A percentile compares a stretch with the other conserved stretches of the same genome.
Evolutionary conservation across 2,329 filamentous ascomycete species (phyloP).

Genomic region (Ceratocystis ficicola): DNA sequence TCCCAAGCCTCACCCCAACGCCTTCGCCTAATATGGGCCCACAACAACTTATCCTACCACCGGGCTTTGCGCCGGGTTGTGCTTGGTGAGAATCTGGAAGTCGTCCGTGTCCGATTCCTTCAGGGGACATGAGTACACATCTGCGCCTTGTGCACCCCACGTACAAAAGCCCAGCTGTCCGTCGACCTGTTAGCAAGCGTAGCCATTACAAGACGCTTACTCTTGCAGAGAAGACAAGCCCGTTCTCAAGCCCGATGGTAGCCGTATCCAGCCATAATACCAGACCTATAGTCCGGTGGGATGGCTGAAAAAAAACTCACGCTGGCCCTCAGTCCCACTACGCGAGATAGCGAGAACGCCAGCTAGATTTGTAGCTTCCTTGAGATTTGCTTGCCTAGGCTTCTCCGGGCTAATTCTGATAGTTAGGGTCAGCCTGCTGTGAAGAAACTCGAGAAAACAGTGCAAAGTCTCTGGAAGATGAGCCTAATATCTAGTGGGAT

Average conservation of each 20-base stretch:
- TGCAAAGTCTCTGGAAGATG: constrained; percentile 50
- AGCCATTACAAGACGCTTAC: background rate
- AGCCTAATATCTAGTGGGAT: constrained; percentile 35
- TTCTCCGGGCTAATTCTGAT: constrained; percentile 66
- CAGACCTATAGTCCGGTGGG: background rate
- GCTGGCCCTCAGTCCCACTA: constrained; percentile 50
- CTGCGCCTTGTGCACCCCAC: constrained; percentile 44
- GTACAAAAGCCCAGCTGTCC: constrained; percentile 44
- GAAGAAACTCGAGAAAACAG: constrained; percentile 40
- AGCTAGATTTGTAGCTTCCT: constrained; percentile 47
- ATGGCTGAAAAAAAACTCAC: background rate
- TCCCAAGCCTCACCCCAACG: background rate
- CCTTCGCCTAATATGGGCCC: background rate
- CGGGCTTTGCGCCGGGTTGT: background rate
- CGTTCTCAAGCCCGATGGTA: background rate
- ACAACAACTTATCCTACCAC: background rate
- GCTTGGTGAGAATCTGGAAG: background rate
- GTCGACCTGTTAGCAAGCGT: background rate
- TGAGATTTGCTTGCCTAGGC: constrained; percentile 47
- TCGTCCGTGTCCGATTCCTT: constrained; percentile 2
- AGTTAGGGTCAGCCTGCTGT: constrained; percentile 30
- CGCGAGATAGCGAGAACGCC: constrained; percentile 65
- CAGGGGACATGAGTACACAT: constrained; percentile 22
- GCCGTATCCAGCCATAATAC: background rate
- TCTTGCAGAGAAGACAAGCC: background rate